Percentiles rank a stretch among this genome's conserved stretches.
phyloP scores from a whole-genome alignment of 2,329 filamentous ascomycete genomes.

The Parastagonospora nodorum region DNA sequence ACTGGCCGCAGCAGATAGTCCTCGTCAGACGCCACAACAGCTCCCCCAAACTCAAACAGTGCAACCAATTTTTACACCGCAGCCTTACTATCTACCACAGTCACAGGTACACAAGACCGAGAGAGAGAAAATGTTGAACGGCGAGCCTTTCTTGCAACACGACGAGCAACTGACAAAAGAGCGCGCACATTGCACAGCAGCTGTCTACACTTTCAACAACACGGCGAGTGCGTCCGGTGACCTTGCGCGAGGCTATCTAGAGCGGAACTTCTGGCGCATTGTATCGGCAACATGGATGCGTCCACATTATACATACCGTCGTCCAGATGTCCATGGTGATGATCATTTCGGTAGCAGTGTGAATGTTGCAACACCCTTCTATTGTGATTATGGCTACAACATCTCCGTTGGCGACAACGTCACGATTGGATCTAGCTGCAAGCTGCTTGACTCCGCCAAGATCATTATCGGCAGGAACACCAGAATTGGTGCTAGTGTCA shows the following conservation, averaged over 20 bases:
- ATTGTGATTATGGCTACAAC: constrained; percentile 95
- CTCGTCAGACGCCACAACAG: constrained; percentile 27
- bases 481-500: constrained; percentile 77
- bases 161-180: constrained; percentile 79
- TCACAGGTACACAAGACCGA: constrained; percentile 61
- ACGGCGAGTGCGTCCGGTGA: constrained; percentile 75
- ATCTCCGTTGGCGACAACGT: constrained; percentile 86
- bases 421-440: constrained; percentile 80
- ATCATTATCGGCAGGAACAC: constrained; percentile 80
- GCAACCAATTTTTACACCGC: constrained; percentile 18
- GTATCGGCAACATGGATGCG: constrained; percentile 62
- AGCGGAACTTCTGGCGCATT: constrained; percentile 73
- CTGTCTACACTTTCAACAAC: constrained; percentile 86
- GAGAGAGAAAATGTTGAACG: constrained; percentile 87
- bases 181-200: constrained; percentile 78
- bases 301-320: constrained; percentile 17
- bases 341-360: too few species aligned
- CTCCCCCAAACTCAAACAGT: constrained; percentile 26
- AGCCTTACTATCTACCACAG: constrained; percentile 26
- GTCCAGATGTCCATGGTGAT: constrained; percentile 7
- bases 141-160: constrained; percentile 78
- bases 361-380: constrained; percentile 84
- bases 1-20: constrained; percentile 34
- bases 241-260: constrained; percentile 66
- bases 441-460: constrained; percentile 80